Percentiles rank a stretch among this genome's conserved stretches.
These are phyloP conservation scores for Populus euphratica DNA, from an alignment of 345 rosid genomes.

Conservation along the genomic window DNA sequence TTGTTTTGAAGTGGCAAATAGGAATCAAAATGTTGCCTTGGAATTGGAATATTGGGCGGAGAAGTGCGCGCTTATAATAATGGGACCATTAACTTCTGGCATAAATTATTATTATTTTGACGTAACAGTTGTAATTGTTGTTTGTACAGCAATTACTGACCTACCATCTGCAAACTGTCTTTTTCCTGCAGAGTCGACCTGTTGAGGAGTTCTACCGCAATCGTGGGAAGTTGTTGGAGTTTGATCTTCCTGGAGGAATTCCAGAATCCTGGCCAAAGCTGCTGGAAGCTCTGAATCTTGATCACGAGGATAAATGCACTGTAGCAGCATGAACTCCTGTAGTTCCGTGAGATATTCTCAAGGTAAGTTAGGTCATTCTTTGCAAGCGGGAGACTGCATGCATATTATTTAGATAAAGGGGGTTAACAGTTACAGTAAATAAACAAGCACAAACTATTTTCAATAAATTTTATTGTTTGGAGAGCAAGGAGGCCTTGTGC, in stretches of 20 bases:
- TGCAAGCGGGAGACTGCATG: conserved; percentile 39
- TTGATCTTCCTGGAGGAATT: conserved; percentile 95
- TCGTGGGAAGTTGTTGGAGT: conserved; percentile 77
- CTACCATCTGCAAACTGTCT: background rate
- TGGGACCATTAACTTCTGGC: background rate
- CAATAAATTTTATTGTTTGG: conserved; percentile 5
- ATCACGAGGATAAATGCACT: conserved; percentile 50
- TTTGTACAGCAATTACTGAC: background rate
- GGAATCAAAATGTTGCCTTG: background rate
- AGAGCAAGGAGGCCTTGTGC: conserved; percentile 9
- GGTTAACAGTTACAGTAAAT: conserved; percentile 13
- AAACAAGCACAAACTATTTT: conserved; percentile 4
- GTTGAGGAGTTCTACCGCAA: conserved; percentile 81
- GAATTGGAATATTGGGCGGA: background rate
- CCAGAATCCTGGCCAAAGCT: conserved; percentile 95
- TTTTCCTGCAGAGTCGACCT: conserved; percentile 71
- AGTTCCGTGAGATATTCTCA: conserved; percentile 12
- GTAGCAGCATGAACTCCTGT: conserved; percentile 51
- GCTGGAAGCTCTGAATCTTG: conserved; percentile 77
- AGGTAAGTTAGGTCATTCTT: conserved; percentile 56
- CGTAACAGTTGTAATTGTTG: background rate
- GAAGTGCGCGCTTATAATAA: background rate
- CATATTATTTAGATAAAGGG: conserved; percentile 24
- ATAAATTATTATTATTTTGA: background rate
- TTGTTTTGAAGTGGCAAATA: background rate